Conservation (phyloP, 2,329 filamentous ascomycete species). For the Venturia oleaginea region DNA sequence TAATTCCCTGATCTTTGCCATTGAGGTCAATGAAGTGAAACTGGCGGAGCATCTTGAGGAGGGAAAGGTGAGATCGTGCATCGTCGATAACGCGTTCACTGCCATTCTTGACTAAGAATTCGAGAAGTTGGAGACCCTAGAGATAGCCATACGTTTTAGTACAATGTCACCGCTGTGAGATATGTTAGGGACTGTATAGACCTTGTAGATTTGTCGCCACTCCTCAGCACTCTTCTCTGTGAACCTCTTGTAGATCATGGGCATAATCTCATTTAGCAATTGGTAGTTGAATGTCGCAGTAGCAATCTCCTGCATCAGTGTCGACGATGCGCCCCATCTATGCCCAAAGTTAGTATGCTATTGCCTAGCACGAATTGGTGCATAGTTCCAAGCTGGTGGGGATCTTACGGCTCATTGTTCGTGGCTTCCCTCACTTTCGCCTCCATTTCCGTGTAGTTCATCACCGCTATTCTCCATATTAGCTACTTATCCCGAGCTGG, state of each 20-base stretch:
- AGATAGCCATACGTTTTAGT: background rate
- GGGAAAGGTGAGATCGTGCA: constrained; percentile 84
- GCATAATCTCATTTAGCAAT: constrained; percentile 98
- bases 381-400: background rate
- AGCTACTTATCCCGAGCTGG: background rate
- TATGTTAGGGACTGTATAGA: constrained; percentile 24
- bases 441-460: constrained; percentile 98
- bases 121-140: constrained; percentile 76
- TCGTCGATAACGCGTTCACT: constrained; percentile 97
- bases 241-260: constrained; percentile 98
- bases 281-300: constrained; percentile 97
- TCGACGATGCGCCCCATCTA: constrained; percentile 74
- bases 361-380: background rate
- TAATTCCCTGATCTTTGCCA: constrained; percentile 96
- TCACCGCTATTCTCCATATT: constrained; percentile 56
- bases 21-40: constrained; percentile 96
- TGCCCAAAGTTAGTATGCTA: background rate
- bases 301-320: constrained; percentile 94
- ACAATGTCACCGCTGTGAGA: background rate
- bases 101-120: constrained; percentile 96
- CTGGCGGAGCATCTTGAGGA: constrained; percentile 96
- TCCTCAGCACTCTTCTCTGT: constrained; percentile 97
- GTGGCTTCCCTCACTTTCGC: constrained; percentile 39
- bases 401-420: constrained; percentile 14
- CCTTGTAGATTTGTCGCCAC: constrained; percentile 99